phyloP scores from a whole-genome alignment of 768 basidiomycete species.

The Suillus plorans region DNA sequence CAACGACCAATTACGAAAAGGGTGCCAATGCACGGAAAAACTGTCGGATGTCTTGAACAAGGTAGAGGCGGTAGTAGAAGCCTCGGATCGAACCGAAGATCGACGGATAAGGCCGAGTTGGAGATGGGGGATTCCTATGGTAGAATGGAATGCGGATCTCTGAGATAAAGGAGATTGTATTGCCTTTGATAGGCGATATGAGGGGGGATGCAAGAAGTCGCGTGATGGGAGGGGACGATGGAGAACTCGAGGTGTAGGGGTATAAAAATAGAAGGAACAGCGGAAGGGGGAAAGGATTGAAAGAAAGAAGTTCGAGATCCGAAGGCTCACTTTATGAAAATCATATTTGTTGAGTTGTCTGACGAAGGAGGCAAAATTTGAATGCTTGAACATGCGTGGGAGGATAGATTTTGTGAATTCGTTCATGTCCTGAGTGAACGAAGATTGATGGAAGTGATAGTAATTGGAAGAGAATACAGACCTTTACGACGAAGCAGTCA shows the following conservation, averaged over 20 bases:
- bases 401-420: conserved; percentile 91
- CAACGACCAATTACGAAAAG: background rate
- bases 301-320: conserved; percentile 8
- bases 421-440: conserved; percentile 73
- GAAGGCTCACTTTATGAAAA: conserved; percentile 75
- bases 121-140: background rate
- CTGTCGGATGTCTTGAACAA: too few relatives aligned
- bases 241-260: background rate
- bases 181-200: background rate
- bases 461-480: conserved; percentile 16
- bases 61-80: background rate
- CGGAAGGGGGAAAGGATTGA: conserved; percentile 9
- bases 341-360: conserved; percentile 96
- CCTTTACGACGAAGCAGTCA: conserved; percentile 90
- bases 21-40: background rate
- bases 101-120: background rate
- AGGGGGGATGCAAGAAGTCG: background rate
- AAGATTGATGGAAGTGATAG: background rate
- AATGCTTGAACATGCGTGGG: conserved; percentile 93
- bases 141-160: background rate
- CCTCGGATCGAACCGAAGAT: background rate
- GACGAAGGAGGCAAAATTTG: conserved; percentile 91
- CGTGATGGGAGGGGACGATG: background rate
- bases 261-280: conserved; percentile 2
- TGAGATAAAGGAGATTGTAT: background rate